Conservation (phyloP, 495 filamentous ascomycete genomes). For the Penicillium crystallinum region DNA sequence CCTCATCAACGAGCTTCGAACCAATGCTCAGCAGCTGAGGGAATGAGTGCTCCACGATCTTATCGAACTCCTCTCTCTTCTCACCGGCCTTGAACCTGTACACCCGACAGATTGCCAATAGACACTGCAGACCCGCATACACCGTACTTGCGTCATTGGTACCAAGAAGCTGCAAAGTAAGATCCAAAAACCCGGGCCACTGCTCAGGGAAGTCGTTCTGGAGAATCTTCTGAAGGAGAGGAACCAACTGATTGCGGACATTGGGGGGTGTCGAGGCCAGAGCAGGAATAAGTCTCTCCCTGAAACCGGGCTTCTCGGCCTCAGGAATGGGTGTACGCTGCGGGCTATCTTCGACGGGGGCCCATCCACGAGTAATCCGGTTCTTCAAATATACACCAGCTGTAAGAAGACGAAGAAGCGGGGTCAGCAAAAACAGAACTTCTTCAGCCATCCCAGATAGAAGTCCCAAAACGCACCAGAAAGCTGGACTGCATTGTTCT, state of each 20-base stretch:
- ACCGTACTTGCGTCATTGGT: constrained; percentile 79
- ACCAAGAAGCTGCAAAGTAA: constrained; percentile 79
- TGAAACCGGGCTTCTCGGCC: constrained; percentile 80
- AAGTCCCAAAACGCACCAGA: constrained; percentile 58
- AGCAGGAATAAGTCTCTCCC: constrained; percentile 81
- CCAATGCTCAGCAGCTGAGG: constrained; percentile 86
- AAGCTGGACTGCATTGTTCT: constrained; percentile 74
- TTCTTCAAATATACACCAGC: constrained; percentile 98
- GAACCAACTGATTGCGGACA: constrained; percentile 85
- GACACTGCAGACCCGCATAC: constrained; percentile 87
- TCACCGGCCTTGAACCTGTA: constrained; percentile 89
- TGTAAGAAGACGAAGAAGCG: constrained; percentile 36
- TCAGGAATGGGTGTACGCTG: constrained; percentile 70
- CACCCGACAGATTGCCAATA: constrained; percentile 86
- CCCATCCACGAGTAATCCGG: constrained; percentile 86
- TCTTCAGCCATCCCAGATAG: background rate
- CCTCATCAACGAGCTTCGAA: constrained; percentile 80
- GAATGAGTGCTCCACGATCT: constrained; percentile 86
- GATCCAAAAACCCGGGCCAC: constrained; percentile 91
- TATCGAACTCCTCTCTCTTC: constrained; percentile 81
- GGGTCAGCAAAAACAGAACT: constrained; percentile 9
- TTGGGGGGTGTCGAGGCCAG: constrained; percentile 72
- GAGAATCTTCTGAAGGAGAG: constrained; percentile 90
- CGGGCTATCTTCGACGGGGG: constrained; percentile 61
- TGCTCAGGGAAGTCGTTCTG: constrained; percentile 89